Evolutionary conservation across 305 asterid genomes (phyloP).

Genomic region (Fraxinus nigra): DNA sequence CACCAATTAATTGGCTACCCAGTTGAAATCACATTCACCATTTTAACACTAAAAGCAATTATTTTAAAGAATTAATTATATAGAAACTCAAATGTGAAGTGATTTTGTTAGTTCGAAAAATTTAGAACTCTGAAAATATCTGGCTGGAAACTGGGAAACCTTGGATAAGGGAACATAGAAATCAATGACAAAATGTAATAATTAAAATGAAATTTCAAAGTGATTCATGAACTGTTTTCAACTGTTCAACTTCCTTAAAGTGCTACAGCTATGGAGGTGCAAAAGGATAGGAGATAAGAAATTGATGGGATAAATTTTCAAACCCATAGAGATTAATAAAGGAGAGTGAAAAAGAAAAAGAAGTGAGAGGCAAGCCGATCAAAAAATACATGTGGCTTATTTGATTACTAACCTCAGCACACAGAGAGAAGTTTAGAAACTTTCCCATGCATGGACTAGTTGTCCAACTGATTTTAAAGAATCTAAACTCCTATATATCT

Average conservation of each 20-base stretch:
- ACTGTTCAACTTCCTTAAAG: neutral
- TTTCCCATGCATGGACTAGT: neutral
- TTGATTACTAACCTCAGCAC: neutral
- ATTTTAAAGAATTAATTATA: neutral
- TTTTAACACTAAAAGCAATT: neutral
- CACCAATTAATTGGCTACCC: neutral
- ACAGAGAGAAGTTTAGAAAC: constrained; percentile 11
- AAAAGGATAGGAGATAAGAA: neutral
- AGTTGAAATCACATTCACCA: neutral
- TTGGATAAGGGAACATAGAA: neutral
- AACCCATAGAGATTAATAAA: neutral
- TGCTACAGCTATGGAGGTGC: neutral
- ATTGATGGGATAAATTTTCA: neutral
- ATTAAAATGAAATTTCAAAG: neutral
- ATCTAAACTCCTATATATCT: neutral
- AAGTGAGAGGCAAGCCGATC: neutral
- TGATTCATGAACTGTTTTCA: neutral
- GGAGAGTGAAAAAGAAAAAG: neutral
- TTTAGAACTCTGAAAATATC: neutral
- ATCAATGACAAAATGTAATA: neutral
- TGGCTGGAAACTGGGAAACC: neutral
- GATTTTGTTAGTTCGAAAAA: neutral
- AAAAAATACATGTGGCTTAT: neutral
- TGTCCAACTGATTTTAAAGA: neutral
- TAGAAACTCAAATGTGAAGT: neutral